These are phyloP conservation scores for Malassezia pachydermatis DNA, from an alignment of 1,284 basidiomycete genomes.

Conservation along the genomic window DNA sequence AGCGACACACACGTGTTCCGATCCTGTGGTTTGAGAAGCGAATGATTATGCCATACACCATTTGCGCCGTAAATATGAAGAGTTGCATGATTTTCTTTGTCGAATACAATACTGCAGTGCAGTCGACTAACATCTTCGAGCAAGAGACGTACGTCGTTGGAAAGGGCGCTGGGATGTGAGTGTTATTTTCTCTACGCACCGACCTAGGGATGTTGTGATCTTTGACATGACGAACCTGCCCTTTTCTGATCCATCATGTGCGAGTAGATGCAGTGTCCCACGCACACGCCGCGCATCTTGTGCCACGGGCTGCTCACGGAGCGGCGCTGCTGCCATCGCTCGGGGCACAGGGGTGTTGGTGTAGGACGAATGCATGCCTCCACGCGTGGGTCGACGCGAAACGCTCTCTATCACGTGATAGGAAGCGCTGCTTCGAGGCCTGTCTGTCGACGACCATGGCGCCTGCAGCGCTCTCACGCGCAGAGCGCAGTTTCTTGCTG, in stretches of 20 bases:
- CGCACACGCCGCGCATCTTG: neutral
- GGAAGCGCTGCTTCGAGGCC: neutral
- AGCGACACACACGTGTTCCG: neutral
- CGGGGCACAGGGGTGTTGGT: constrained; percentile 1
- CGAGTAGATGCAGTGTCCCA: constrained; percentile 5
- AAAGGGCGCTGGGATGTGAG: neutral
- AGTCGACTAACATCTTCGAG: constrained; percentile 16
- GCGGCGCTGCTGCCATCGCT: neutral
- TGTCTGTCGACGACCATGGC: constrained; percentile 18
- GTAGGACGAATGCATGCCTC: neutral
- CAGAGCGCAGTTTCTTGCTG: constrained; percentile 35
- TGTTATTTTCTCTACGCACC: neutral
- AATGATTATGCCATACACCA: constrained; percentile 11
- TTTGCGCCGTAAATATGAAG: constrained; percentile 7
- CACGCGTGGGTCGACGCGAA: constrained; percentile 8
- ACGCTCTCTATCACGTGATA: constrained; percentile 7
- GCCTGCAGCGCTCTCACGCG: constrained; percentile 30
- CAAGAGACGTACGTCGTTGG: constrained; percentile 16
- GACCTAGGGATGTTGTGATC: constrained; percentile 2
- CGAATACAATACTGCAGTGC: constrained; percentile 10
- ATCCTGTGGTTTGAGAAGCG: constrained; percentile 2
- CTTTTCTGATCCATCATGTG: neutral
- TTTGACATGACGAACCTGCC: constrained; percentile 4
- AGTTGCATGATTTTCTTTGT: neutral
- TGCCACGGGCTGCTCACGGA: neutral